Evolutionary conservation across 2,329 filamentous ascomycete genomes (phyloP).

Genomic region (Coniella lustricola): DNA sequence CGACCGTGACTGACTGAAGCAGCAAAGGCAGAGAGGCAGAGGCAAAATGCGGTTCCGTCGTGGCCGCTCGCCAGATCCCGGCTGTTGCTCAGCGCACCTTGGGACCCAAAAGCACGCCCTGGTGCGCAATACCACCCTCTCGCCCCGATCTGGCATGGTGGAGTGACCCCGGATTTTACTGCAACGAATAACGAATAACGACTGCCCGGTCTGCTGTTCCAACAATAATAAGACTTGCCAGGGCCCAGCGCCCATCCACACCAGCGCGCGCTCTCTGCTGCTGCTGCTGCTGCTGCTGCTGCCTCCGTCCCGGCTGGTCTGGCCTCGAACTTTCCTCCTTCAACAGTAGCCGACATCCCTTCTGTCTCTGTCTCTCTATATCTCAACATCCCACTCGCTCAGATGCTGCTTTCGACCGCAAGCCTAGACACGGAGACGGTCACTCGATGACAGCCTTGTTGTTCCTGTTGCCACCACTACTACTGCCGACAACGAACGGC

Average conservation of each 20-base stretch:
- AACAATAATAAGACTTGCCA: constrained; percentile 13
- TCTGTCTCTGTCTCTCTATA: background rate
- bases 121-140: constrained; percentile 1
- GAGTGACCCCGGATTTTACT: constrained; percentile 15
- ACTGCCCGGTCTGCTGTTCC: constrained; percentile 4
- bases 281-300: background rate
- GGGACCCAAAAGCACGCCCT: constrained; percentile 1
- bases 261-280: too few species aligned
- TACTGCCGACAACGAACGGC: too few species aligned
- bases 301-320: constrained; percentile 2
- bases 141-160: constrained; percentile 7
- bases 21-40: too few species aligned
- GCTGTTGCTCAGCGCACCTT: background rate
- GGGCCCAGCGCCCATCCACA: constrained; percentile 1
- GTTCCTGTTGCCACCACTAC: too few species aligned
- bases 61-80: background rate
- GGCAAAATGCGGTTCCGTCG: too few species aligned
- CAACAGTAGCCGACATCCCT: background rate
- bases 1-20: too few species aligned
- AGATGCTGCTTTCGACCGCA: too few species aligned
- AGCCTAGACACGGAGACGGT: too few species aligned
- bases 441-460: too few species aligned
- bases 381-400: too few species aligned
- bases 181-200: constrained; percentile 8
- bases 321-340: background rate